Base-by-base conservation (phyloP, 352 stramenopile genomes). In the Phytophthora podocarpi region DNA sequence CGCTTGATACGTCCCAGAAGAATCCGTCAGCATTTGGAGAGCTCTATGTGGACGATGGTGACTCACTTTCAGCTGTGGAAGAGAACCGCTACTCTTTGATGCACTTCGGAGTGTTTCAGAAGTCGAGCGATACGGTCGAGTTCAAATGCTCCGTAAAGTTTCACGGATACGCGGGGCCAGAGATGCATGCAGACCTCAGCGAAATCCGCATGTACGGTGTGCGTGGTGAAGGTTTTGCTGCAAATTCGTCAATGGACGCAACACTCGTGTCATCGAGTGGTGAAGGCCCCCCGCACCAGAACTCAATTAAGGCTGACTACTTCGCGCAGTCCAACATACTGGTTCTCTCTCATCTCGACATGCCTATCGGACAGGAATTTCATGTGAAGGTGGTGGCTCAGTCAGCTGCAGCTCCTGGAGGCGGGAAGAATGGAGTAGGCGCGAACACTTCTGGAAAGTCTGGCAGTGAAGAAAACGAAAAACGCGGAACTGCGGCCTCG, bases 1-100 rank as follows among this genome's bases (percentile, higher is more conserved):
- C 84, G 10, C 50, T 95, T 0, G 56, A 79, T 37, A 58, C 36
- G 2, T 47, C 45, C 1, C 9, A 69, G 15, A 40, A 70, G 1
- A 46, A 64, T 1, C 39, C 54, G 1, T 39, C 50, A 8, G 81
- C 86, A 1, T 34, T 47, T n/a, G 86, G 86, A 7, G 77, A 91
- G 32, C 39, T 95, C 2, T 95, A 89, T 34, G 49, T 95, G 18
- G 86, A 95, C 15, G 80, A 90, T 43, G 86, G 86, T 5, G 80
- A 91, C 36, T 90, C 84, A 6, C 35, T 95, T 7, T 59, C 73
- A 21, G 82, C 86, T 24, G 67, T 95, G 3, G 48, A 75, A 54
- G 79, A 89, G 8, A 49, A 70, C 12, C 72, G 84, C 10, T 90
- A 80, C 48, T 87, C 83, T 4, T 50, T 82, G 24, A 35, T 91